Conservation (phyloP, 257 asterid genomes). For the Solanum commersonii region DNA sequence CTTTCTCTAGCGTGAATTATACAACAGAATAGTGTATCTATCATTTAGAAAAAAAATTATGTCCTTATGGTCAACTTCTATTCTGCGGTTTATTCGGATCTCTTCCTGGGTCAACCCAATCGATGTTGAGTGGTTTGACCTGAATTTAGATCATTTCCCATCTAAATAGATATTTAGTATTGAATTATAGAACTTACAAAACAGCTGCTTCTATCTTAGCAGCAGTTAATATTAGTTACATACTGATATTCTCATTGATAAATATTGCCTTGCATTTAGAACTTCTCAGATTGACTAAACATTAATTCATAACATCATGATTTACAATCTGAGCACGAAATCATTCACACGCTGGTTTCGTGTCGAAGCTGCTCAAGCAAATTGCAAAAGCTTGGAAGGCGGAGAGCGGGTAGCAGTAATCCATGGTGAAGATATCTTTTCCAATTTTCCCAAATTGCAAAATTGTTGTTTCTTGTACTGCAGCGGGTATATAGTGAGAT, state of each 20-base stretch:
- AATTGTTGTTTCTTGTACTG: not conserved
- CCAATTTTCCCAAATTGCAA: not conserved
- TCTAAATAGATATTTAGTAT: not conserved
- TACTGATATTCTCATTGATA: not conserved
- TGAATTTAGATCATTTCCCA: not conserved
- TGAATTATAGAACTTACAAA: not conserved
- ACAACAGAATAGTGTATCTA: too few relatives aligned
- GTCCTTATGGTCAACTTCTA: not conserved
- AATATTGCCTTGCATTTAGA: not conserved
- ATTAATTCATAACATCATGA: not conserved
- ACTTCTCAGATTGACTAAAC: not conserved
- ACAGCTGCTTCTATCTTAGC: not conserved
- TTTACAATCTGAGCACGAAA: not conserved
- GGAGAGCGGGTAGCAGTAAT: not conserved
- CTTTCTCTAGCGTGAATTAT: not conserved
- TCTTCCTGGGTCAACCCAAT: not conserved
- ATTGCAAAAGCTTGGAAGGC: not conserved
- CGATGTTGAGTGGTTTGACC: not conserved
- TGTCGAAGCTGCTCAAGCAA: not conserved
- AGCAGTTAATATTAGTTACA: not conserved
- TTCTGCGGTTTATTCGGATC: not conserved
- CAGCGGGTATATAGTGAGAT: not conserved
- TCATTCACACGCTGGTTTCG: not conserved
- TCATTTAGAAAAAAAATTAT: too few relatives aligned
- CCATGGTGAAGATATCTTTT: not conserved